A percentile compares a stretch with the other conserved stretches of the same genome.
phyloP scores from a whole-genome alignment of 108 stramenopile species.

The Discostella pseudostelligera region DNA sequence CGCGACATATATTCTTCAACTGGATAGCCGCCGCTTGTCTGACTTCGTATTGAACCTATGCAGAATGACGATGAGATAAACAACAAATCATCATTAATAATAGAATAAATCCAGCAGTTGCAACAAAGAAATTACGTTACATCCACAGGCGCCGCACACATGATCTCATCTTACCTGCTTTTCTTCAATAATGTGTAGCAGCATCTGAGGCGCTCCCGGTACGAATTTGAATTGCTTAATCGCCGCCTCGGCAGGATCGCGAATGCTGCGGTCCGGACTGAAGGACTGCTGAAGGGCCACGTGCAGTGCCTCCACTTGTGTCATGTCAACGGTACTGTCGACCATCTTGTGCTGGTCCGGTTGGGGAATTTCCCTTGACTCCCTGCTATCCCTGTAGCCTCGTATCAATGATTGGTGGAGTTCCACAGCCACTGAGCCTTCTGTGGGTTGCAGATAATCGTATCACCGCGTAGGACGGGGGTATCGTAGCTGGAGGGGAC shows the following conservation, averaged over 20 bases:
- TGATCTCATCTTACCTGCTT: constrained; percentile 72
- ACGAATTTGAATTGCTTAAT: constrained; percentile 85
- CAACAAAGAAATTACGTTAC: too few relatives aligned
- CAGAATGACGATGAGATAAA: too few relatives aligned
- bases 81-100: too few relatives aligned
- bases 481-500: too few relatives aligned
- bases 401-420: too few relatives aligned
- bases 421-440: too few relatives aligned
- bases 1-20: constrained; percentile 88
- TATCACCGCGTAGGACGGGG: too few relatives aligned
- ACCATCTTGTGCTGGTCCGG: not conserved
- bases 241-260: constrained; percentile 77
- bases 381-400: too few relatives aligned
- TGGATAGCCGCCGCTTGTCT: constrained; percentile 89
- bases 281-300: constrained; percentile 89
- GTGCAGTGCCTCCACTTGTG: constrained; percentile 80
- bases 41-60: constrained; percentile 76
- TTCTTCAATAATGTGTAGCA: constrained; percentile 83
- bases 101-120: too few relatives aligned
- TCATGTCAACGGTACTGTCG: constrained; percentile 19
- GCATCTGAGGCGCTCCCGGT: constrained; percentile 67
- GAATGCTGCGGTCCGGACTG: constrained; percentile 71
- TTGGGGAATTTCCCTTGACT: too few relatives aligned
- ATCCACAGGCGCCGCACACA: constrained; percentile 2
- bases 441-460: too few relatives aligned